Evolutionary conservation across 768 basidiomycete genomes (phyloP).

Genomic region (Epithele typhae): DNA sequence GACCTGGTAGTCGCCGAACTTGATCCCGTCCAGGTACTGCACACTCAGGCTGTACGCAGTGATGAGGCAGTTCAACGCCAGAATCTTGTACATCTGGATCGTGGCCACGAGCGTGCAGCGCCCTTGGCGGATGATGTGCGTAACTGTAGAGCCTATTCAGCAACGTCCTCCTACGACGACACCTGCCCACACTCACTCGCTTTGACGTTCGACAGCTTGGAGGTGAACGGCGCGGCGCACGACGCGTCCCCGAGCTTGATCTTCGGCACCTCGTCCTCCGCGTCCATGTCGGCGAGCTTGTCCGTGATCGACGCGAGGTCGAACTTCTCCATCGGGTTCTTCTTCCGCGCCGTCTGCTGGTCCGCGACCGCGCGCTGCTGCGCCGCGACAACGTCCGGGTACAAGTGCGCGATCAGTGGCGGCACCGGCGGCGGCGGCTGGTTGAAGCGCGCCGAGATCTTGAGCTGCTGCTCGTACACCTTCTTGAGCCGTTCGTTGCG

Average conservation of each 20-base stretch:
- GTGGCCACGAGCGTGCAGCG: constrained; percentile 98
- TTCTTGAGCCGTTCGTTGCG: constrained; percentile 89
- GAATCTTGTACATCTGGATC: constrained; percentile 99
- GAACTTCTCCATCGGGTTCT: constrained; percentile 92
- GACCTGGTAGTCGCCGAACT: constrained; percentile 98
- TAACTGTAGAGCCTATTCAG: constrained; percentile 48
- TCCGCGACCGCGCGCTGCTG: constrained; percentile 77
- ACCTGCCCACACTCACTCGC: constrained; percentile 62
- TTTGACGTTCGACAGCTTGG: constrained; percentile 94
- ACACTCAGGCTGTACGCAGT: constrained; percentile 98
- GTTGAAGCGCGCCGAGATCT: constrained; percentile 83
- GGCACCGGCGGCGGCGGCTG: constrained; percentile 95
- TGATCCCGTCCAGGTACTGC: constrained; percentile 97
- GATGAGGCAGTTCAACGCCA: constrained; percentile 96
- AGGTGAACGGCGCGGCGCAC: constrained; percentile 98
- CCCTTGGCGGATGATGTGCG: constrained; percentile 96
- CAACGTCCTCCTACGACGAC: constrained; percentile 1
- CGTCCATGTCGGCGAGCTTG: constrained; percentile 89
- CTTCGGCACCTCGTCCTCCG: constrained; percentile 91
- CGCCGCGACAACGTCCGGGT: constrained; percentile 87
- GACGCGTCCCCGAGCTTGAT: constrained; percentile 99
- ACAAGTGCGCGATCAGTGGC: constrained; percentile 76
- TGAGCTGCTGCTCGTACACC: constrained; percentile 95
- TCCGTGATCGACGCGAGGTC: constrained; percentile 76
- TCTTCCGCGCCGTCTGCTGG: constrained; percentile 60